These are phyloP conservation scores for Sphagnum fallax DNA, from an alignment of 228 moss, liverwort and hornwort species.

Conservation along the genomic window DNA sequence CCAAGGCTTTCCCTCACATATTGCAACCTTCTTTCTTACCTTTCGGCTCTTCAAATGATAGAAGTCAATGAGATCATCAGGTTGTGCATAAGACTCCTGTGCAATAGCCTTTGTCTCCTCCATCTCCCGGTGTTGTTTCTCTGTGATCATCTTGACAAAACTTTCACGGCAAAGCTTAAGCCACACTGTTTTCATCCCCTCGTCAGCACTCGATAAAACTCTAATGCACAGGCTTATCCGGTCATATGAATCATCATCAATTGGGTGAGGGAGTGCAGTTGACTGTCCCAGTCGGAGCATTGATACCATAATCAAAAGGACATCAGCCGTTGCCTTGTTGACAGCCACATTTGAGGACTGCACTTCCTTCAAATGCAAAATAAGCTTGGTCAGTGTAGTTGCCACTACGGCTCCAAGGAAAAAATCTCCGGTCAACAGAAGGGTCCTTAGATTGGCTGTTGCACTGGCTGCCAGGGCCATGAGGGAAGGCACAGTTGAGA, in stretches of 20 bases:
- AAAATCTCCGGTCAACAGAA: constrained; percentile 56
- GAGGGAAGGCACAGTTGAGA: constrained; percentile 13
- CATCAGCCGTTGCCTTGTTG: constrained; percentile 49
- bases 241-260: constrained; percentile 51
- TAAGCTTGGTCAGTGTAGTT: constrained; percentile 48
- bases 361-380: constrained; percentile 48
- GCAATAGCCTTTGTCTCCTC: constrained; percentile 62
- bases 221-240: constrained; percentile 53
- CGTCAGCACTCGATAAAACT: constrained; percentile 49
- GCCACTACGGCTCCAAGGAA: constrained; percentile 58
- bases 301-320: constrained; percentile 48
- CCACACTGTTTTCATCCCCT: constrained; percentile 54
- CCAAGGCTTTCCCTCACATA: no score
- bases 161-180: constrained; percentile 56
- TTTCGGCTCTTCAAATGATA: constrained; percentile 61
- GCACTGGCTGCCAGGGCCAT: constrained; percentile 18
- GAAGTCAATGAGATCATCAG: constrained; percentile 63
- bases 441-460: constrained; percentile 40
- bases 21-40: constrained; percentile 7
- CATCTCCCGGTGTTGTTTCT: constrained; percentile 49
- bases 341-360: constrained; percentile 25
- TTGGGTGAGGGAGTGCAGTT: constrained; percentile 50
- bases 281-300: constrained; percentile 58
- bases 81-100: constrained; percentile 46
- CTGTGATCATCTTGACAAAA: constrained; percentile 58